Evolutionary conservation across 108 stramenopile species (phyloP).

Genomic region (Cyclotella cryptica): DNA sequence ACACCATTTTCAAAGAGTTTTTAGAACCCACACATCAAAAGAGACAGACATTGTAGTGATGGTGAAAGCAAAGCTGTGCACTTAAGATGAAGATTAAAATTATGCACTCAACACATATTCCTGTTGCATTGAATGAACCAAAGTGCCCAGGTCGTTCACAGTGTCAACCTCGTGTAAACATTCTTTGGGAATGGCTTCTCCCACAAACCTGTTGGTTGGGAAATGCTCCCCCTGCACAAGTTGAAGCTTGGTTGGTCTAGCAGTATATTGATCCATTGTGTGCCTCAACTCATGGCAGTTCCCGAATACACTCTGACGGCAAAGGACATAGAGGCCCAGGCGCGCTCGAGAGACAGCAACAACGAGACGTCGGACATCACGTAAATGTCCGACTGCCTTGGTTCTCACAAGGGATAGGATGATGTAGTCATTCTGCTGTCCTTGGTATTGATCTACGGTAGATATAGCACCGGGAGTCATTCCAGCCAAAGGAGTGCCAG

Average conservation of each 20-base stretch:
- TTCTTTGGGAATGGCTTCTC: conserved; percentile 50
- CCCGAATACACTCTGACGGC: conserved; percentile 74
- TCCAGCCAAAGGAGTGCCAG: conserved; percentile 81
- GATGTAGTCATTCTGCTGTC: conserved; percentile 97
- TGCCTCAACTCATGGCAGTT: conserved; percentile 76
- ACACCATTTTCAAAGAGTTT: too few species aligned
- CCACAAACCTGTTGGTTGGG: conserved; percentile 63
- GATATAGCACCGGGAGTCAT: conserved; percentile 71
- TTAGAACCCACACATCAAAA: too few species aligned
- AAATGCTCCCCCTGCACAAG: conserved; percentile 75
- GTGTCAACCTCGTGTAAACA: conserved; percentile 72
- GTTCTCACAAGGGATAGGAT: conserved; percentile 96
- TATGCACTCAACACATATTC: conserved; percentile 21
- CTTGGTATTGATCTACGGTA: conserved; percentile 98
- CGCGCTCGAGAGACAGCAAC: conserved; percentile 96
- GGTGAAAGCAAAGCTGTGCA: too few species aligned
- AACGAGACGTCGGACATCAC: conserved; percentile 96
- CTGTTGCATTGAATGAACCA: conserved; percentile 85
- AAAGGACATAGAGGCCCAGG: conserved; percentile 96
- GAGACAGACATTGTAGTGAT: too few species aligned
- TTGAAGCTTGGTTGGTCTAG: conserved; percentile 64
- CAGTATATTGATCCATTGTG: conserved; percentile 72
- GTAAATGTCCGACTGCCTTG: conserved; percentile 91
- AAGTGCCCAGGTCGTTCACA: conserved; percentile 75
- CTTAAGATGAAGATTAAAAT: not conserved